phyloP scores from a whole-genome alignment of 495 filamentous ascomycete genomes.

The Massariosphaeria phaeospora region DNA sequence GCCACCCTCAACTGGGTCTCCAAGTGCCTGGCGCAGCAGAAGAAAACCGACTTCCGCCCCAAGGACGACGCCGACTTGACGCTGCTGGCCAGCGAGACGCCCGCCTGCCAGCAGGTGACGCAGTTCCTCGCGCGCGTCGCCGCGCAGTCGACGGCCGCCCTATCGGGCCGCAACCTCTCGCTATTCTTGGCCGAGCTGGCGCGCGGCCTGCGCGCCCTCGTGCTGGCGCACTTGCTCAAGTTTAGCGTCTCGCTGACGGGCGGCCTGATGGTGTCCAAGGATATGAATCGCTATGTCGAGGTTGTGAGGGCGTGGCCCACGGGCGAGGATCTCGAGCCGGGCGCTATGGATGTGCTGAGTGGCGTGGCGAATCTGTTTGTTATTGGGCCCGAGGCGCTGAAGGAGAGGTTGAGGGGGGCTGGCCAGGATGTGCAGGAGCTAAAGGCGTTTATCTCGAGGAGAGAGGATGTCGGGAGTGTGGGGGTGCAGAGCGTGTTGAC shows the following conservation, averaged over 20 bases:
- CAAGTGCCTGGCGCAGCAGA: constrained; percentile 71
- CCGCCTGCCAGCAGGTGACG: constrained; percentile 73
- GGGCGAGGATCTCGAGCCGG: constrained; percentile 58
- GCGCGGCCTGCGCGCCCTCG: constrained; percentile 63
- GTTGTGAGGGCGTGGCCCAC: constrained; percentile 76
- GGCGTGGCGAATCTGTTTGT: constrained; percentile 98
- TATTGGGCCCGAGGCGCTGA: constrained; percentile 81
- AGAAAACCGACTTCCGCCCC: constrained; percentile 88
- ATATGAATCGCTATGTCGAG: constrained; percentile 85
- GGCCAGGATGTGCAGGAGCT: constrained; percentile 60
- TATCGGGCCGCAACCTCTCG: constrained; percentile 69
- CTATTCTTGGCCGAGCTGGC: constrained; percentile 82
- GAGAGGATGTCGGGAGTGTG: constrained; percentile 75
- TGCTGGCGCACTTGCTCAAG: constrained; percentile 91
- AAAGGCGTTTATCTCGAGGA: constrained; percentile 70
- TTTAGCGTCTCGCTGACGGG: constrained; percentile 88
- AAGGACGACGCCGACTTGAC: constrained; percentile 61
- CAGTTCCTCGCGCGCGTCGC: constrained; percentile 67
- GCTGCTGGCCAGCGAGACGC: constrained; percentile 51
- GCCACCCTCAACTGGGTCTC: constrained; percentile 72
- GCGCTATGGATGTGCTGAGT: constrained; percentile 72
- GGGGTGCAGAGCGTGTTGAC: constrained; percentile 77
- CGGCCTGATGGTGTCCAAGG: constrained; percentile 91
- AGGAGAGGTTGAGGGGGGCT: constrained; percentile 65
- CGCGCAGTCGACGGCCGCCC: constrained; percentile 55